Percentiles rank a stretch among this genome's conserved stretches.
phyloP scores from a whole-genome alignment of 1,284 basidiomycete genomes.

The Xerocomus minutiporus region DNA sequence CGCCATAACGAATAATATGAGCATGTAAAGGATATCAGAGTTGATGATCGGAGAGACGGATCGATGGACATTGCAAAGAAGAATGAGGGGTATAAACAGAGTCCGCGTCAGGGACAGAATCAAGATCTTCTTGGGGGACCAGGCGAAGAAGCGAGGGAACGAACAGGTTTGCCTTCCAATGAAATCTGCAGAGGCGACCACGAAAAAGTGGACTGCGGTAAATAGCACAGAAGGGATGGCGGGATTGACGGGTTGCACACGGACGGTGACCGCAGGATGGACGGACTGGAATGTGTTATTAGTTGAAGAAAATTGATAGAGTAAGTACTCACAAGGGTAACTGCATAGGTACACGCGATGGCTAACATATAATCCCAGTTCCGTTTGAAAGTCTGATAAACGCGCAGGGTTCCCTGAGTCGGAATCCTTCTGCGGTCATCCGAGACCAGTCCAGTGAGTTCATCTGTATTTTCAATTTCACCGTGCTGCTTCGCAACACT shows the following conservation, averaged over 20 bases:
- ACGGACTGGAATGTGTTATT: constrained; percentile 51
- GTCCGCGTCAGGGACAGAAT: constrained; percentile 63
- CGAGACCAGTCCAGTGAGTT: constrained; percentile 37
- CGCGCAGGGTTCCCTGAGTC: constrained; percentile 36
- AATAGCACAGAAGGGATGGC: constrained; percentile 59
- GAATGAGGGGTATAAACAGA: constrained; percentile 77
- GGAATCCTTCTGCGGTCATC: constrained; percentile 18
- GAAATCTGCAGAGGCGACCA: constrained; percentile 74
- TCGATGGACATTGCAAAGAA: constrained; percentile 74
- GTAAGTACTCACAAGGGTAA: constrained; percentile 63
- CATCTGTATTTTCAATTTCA: constrained; percentile 26
- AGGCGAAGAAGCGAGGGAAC: constrained; percentile 57
- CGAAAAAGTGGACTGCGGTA: constrained; percentile 65
- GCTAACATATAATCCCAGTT: constrained; percentile 69
- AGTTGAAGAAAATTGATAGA: not conserved
- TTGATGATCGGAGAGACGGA: constrained; percentile 48
- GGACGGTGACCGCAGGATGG: constrained; percentile 79
- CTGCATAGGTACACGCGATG: constrained; percentile 70
- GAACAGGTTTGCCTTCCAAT: constrained; percentile 69
- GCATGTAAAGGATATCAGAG: constrained; percentile 71
- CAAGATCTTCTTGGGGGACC: constrained; percentile 60
- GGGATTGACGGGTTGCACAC: constrained; percentile 61
- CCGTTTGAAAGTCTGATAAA: constrained; percentile 51
- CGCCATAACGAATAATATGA: constrained; percentile 66
- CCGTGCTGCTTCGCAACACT: constrained; percentile 35